Base-by-base conservation (phyloP, 768 basidiomycete genomes). In the Hypsizygus marmoreus region DNA sequence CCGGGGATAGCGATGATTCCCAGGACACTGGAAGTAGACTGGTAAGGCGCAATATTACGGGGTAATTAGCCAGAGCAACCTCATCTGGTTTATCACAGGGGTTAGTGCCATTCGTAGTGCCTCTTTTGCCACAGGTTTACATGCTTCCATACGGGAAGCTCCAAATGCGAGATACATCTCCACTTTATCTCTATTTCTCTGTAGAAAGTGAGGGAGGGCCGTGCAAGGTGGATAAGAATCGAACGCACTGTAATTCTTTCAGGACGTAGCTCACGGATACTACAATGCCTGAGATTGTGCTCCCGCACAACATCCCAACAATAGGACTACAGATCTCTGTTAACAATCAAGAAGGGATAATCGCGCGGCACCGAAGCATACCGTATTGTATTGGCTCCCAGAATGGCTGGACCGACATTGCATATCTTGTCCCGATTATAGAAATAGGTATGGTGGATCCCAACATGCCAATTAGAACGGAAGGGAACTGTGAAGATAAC, bases 151-250 rank as follows among this genome's bases (percentile, higher is more conserved):
- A 12, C 91, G 74, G 0, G 87, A 82, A 0, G 91, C 93, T 1
- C 92, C 92, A 49, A 91, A 90, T 0, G 91, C 86, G 19, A 95
- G 81, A 52, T 88, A 87, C 25, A 81, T 86, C 62, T 95, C 93
- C 1, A 91, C 77, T 59, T 89, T 92, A 64, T 94, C 92, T 20
- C 76, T 67, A 59, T 91, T 93, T 93, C 91, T 47, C 86, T 90
- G 48, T 5, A 42, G 9, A 3, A 19, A 30, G 13, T 9, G 3
- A n/a, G 29, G 10, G 38, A 28, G 11, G 25, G 19, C 22, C 40
- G 17, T 32, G 25, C 12, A 47, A 16, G 14, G 39, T 34, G 1
- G 29, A 17, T 5, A 22, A 14, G 48, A 11, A 19, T 1, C 22
- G 2, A 29, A 71, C 83, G 20, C 53, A 89, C 88, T 80, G 73